A percentile compares a stretch with the other conserved stretches of the same genome.
phyloP scores from a whole-genome alignment of 2,329 filamentous ascomycete genomes.

The Neofusicoccum kwambonambiense region DNA sequence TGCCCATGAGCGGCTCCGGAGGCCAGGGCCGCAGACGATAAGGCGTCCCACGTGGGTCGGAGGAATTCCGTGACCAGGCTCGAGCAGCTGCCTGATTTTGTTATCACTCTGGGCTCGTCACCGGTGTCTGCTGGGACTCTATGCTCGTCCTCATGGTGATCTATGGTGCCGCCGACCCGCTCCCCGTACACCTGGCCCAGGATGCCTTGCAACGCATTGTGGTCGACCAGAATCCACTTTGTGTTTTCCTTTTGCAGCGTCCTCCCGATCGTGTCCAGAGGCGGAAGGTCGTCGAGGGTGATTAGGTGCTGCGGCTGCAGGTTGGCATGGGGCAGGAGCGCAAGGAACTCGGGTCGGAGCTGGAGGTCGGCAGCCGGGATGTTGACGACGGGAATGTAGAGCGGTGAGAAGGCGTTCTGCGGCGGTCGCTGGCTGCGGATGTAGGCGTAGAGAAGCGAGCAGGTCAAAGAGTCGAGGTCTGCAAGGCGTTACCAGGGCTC shows the following conservation, averaged over 20 bases:
- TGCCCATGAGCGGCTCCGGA: slow-evolving; percentile 40
- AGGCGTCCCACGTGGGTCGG: slow-evolving; percentile 56
- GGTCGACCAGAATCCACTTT: slow-evolving; percentile 74
- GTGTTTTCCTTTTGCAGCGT: slow-evolving; percentile 56
- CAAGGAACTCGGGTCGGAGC: slow-evolving; percentile 70
- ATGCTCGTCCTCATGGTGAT: slow-evolving; percentile 76
- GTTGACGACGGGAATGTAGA: slow-evolving; percentile 73
- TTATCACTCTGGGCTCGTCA: slow-evolving; percentile 59
- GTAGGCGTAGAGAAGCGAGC: slow-evolving; percentile 71
- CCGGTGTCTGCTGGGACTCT: slow-evolving; percentile 49
- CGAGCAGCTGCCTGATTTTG: slow-evolving; percentile 69
- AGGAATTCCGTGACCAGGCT: slow-evolving; percentile 66
- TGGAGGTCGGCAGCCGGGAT: slow-evolving; percentile 65
- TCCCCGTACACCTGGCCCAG: slow-evolving; percentile 55
- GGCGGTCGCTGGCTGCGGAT: slow-evolving; percentile 61
- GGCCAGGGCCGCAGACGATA: slow-evolving; percentile 43
- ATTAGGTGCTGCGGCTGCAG: slow-evolving; percentile 63
- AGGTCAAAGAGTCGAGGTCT: slow-evolving; percentile 82
- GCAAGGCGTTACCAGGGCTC: slow-evolving; percentile 22
- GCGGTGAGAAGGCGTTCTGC: slow-evolving; percentile 42
- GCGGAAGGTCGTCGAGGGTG: slow-evolving; percentile 59
- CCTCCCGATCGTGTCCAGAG: slow-evolving; percentile 50
- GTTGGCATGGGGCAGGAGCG: slow-evolving; percentile 61
- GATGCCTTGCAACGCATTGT: slow-evolving; percentile 68
- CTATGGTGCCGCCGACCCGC: slow-evolving; percentile 65